Base-by-base conservation (phyloP, 2,329 filamentous ascomycete genomes). In the Phialemoniopsis sp. region DNA sequence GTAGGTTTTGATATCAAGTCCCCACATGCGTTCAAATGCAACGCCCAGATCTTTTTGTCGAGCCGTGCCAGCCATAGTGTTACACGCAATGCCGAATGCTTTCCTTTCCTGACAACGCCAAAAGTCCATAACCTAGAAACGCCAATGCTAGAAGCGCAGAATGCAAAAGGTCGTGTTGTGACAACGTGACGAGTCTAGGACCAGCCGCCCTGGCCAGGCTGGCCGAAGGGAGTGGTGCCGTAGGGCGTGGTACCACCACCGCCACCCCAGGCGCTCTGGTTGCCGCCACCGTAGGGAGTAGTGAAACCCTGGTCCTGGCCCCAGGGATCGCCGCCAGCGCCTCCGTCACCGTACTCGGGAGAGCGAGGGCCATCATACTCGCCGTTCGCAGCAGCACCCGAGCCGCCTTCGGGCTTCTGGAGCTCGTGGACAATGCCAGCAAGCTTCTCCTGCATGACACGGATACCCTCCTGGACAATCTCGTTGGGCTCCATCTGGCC, bases 401-500 rank as follows among this genome's bases (percentile, higher is more conserved):
- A n/a, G 13, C 46, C 46, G n/a, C 64, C 64, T 37, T 71, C 70
- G 46, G 66, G 61, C 45, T 78, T 76, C 39, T 70, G 61, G 3
- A 72, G 63, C 53, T 73, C 72, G 4, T 60, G 56, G 28, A 73
- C 70, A 50, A 95, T 77, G 6, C 74, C 74, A 3, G 90, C 93
- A 29, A 98, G 78, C 67, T 98, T 98, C 50, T 85, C 79, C 61
- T 97, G 93, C 40, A 98, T 70, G 19, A 89, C 85, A 47, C 85
- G 82, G 60, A 98, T 95, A 28, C 89, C 90, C 53, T 89, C 82
- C 53, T 90, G 83, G 37, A 98, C 81, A 51, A 97, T 93, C 46
- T 81, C 77, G 56, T 98, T 91, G 0, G 93, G 91, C 21, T 93
- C 87, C 44, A 97, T 79, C 52, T 83, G 87, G 29, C 93, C 93